Evolutionary conservation across 495 filamentous ascomycete species (phyloP), one percentile per base, ranked within the genome.

Genomic region (Penicillium cosmopolitanum): DNA sequence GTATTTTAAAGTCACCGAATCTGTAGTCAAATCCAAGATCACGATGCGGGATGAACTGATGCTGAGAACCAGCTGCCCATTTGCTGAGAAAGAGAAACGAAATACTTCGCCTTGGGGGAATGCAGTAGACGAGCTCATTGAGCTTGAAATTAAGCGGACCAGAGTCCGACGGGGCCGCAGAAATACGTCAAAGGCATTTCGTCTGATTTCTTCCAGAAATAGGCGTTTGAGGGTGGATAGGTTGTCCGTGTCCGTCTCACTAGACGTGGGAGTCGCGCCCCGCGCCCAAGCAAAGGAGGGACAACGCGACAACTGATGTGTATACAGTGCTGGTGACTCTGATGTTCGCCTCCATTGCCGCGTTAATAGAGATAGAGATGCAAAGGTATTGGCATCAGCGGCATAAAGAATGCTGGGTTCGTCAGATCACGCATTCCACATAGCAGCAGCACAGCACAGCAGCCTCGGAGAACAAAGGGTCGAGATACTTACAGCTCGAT

Each of bases 21-120:
- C 72, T 4, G 75, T 76, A 11, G 82, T 76, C 3, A 90, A 79
- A 67, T 92, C 85, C 36, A 95, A 66, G n/a, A 94, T 85, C 59
- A 92, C 85, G 64, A 96, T 92, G 54, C 91, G 80, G 18, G 92
- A 94, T n/a, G 91, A 94, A 68, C 89, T 93, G 62, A 92, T 87
- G 43, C 90, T 92, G 9, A 96, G 79, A 12, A 93, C 72, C 69
- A 87, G 84, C 55, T 87, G 85, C 11, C 89, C 90, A 61, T 82
- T 85, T 8, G 88, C 85, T 15, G 91, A 94, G 56, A 91, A 86
- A 56, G 83, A 83, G 64, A 95, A 96, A 52, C 91, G 89, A 73
- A 96, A 90, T 46, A 90, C 90, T 71, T 96, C 91, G 19, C 91
- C 91, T 6, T 89, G 88, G 0, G 91, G 91, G 56, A 89, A 88